These are phyloP conservation scores for Camelina neglecta DNA, from an alignment of 345 rosid genomes.

Conservation along the genomic window DNA sequence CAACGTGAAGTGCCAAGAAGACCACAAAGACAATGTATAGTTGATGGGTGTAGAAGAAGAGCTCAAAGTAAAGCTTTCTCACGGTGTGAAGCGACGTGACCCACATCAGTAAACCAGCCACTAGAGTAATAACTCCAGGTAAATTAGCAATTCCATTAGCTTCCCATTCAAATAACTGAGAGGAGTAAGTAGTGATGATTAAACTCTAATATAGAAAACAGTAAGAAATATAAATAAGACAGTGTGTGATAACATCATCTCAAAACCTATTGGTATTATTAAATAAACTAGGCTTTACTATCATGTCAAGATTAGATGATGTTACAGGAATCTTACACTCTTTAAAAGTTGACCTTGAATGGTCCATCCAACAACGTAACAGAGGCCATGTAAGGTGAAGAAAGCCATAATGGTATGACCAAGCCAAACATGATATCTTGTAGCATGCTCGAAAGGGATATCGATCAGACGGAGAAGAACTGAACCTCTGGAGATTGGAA, in stretches of 20 bases:
- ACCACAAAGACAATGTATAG: conserved; percentile 75
- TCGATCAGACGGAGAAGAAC: conserved; percentile 77
- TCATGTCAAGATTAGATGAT: not conserved
- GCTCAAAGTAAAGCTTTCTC: conserved; percentile 75
- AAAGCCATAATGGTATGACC: conserved; percentile 83
- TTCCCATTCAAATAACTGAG: conserved; percentile 73
- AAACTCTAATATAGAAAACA: not conserved
- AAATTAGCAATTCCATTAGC: conserved; percentile 59
- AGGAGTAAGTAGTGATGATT: not conserved
- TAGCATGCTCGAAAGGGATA: conserved; percentile 93
- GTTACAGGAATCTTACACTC: conserved; percentile 52
- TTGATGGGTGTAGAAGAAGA: conserved; percentile 95
- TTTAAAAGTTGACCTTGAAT: conserved; percentile 60
- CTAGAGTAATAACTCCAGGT: conserved; percentile 81
- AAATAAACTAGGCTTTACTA: not conserved
- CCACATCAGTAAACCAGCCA: conserved; percentile 89
- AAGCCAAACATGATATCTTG: conserved; percentile 90
- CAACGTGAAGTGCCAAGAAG: conserved; percentile 85
- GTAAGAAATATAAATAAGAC: not conserved
- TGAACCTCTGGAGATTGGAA: conserved; percentile 88
- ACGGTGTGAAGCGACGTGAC: conserved; percentile 71
- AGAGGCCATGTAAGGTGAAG: conserved; percentile 81
- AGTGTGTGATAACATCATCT: not conserved
- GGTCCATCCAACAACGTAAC: conserved; percentile 63
- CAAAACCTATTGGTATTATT: not conserved